A percentile compares a stretch with the other conserved stretches of the same genome.
These are phyloP conservation scores for Entomortierella parvispora DNA, from an alignment of 192 early-diverging fungal species.

Conservation along the genomic window DNA sequence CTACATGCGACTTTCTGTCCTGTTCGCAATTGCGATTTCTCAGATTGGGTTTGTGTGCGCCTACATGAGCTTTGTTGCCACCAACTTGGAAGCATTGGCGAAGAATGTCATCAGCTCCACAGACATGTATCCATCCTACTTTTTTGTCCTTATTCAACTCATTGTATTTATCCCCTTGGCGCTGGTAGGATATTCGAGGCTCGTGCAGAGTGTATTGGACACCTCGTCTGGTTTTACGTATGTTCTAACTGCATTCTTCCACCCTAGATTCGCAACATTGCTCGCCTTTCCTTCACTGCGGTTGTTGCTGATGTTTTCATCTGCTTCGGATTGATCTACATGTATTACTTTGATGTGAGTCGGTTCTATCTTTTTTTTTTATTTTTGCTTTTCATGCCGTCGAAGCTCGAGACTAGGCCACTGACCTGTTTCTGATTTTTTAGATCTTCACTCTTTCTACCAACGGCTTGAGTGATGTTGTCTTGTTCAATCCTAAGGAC, in stretches of 20 bases:
- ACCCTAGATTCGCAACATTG: constrained; percentile 83
- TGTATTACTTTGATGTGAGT: constrained; percentile 80
- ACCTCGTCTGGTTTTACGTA: no score
- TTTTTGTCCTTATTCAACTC: constrained; percentile 60
- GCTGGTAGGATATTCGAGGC: constrained; percentile 54
- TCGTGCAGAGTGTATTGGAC: no score
- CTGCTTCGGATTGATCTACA: constrained; percentile 84
- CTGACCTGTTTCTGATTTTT: neutral
- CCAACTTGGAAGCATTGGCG: constrained; percentile 60
- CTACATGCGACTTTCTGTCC: constrained; percentile 72
- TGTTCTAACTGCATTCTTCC: no score
- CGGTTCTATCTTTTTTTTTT: neutral
- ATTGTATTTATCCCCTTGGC: constrained; percentile 61
- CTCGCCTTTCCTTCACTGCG: constrained; percentile 85
- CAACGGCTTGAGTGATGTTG: constrained; percentile 75
- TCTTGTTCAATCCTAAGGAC: constrained; percentile 79
- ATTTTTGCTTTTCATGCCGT: no score
- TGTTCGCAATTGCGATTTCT: constrained; percentile 76
- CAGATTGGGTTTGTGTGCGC: constrained; percentile 76
- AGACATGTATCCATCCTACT: constrained; percentile 35
- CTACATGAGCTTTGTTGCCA: constrained; percentile 73
- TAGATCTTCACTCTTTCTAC: constrained; percentile 70
- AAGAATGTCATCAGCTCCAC: constrained; percentile 26
- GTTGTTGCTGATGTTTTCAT: constrained; percentile 95
- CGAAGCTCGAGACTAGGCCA: no score